A percentile compares a stretch with the other conserved stretches of the same genome.
Evolutionary conservation across 331 rosid genomes (phyloP).

Genomic region (Quercus phellos): DNA sequence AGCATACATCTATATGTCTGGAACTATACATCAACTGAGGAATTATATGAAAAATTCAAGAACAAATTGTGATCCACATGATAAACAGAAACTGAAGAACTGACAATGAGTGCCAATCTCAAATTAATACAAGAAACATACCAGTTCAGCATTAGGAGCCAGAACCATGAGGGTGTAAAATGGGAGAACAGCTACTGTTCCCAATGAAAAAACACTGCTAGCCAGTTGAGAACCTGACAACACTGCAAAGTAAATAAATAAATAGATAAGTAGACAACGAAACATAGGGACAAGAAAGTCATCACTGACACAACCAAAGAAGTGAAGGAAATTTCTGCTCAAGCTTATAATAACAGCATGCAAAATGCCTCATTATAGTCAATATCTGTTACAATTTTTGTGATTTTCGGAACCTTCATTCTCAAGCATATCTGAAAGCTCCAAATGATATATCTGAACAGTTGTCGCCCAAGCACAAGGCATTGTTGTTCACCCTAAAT

Average conservation of each 20-base stretch:
- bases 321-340: background rate
- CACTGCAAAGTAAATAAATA: constrained; percentile 43
- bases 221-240: constrained; percentile 60
- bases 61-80: constrained; percentile 4
- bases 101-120: background rate
- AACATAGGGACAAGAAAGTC: background rate
- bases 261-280: background rate
- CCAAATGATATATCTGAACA: background rate
- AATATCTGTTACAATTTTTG: background rate
- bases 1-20: background rate
- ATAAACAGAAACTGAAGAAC: background rate
- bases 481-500: no score
- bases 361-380: background rate
- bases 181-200: constrained; percentile 87
- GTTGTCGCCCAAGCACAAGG: background rate
- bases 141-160: constrained; percentile 77
- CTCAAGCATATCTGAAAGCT: background rate
- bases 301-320: background rate
- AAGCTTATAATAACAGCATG: background rate
- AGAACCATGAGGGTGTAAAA: constrained; percentile 91
- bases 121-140: constrained; percentile 32
- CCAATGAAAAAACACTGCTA: constrained; percentile 64
- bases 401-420: background rate
- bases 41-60: background rate
- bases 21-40: background rate